These are phyloP conservation scores for Eucalyptus regnans DNA, from an alignment of 345 rosid species.

Conservation along the genomic window DNA sequence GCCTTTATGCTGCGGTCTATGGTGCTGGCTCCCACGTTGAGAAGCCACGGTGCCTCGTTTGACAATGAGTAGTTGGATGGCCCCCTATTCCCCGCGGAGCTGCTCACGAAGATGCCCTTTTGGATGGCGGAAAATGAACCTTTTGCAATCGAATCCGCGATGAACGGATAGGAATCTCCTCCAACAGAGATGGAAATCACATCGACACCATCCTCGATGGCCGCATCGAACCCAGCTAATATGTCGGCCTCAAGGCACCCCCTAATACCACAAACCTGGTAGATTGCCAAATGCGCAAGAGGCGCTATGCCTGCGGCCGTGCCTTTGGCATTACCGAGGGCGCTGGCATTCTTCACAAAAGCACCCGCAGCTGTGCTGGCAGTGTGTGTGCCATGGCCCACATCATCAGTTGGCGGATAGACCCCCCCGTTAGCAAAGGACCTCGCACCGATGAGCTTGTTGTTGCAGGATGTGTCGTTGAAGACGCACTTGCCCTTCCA, in stretches of 20 bases:
- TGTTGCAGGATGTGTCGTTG: slow-evolving; percentile 22
- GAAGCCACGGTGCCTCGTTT: slow-evolving; percentile 50
- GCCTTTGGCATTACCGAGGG: slow-evolving; percentile 30
- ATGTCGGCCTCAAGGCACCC: slow-evolving; percentile 22
- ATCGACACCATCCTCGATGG: slow-evolving; percentile 42
- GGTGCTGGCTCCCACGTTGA: slow-evolving; percentile 53
- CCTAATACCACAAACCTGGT: slow-evolving; percentile 15
- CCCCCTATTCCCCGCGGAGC: slow-evolving; percentile 49
- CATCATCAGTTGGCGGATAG: slow-evolving; percentile 21
- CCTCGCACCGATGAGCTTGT: slow-evolving; percentile 57
- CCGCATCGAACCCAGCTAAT: slow-evolving; percentile 41
- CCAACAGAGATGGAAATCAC: slow-evolving; percentile 45
- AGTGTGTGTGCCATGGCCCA: slow-evolving; percentile 47
- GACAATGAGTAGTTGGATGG: slow-evolving; percentile 12
- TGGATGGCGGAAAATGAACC: slow-evolving; percentile 35
- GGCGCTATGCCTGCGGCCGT: slow-evolving; percentile 49
- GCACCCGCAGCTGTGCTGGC: slow-evolving; percentile 47
- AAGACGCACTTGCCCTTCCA: slow-evolving; percentile 48
- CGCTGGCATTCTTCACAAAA: slow-evolving; percentile 16
- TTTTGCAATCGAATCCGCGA: slow-evolving; percentile 11
- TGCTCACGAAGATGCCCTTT: slow-evolving; percentile 39
- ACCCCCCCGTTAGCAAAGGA: neutral
- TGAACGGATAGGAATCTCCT: slow-evolving; percentile 18
- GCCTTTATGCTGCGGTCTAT: slow-evolving; percentile 40
- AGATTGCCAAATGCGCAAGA: slow-evolving; percentile 37